phyloP scores from a whole-genome alignment of 495 filamentous ascomycete species.

The Neurospora sp. region DNA sequence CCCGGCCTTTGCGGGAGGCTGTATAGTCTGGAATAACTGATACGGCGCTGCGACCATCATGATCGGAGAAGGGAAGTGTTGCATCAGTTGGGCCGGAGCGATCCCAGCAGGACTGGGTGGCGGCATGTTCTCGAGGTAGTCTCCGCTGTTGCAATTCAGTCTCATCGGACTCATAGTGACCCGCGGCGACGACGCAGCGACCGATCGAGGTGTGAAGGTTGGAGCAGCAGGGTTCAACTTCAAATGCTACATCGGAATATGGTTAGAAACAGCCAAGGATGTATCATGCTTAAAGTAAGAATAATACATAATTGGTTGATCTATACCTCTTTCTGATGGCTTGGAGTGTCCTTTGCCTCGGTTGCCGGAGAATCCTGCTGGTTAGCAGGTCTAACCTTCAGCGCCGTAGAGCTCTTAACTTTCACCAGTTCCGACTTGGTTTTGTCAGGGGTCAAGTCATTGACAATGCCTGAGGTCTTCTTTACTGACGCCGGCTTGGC shows the following conservation, averaged over 20 bases:
- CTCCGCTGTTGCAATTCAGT: slow-evolving; percentile 2
- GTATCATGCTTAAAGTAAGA: slow-evolving; percentile 20
- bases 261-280: slow-evolving; percentile 33
- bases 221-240: slow-evolving; percentile 45
- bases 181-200: slow-evolving; percentile 1
- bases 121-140: background rate
- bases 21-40: slow-evolving; percentile 4
- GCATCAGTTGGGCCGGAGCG: background rate
- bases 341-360: slow-evolving; percentile 19
- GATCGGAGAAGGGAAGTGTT: slow-evolving; percentile 12
- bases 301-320: slow-evolving; percentile 29
- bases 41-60: slow-evolving; percentile 12
- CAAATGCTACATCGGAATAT: slow-evolving; percentile 31
- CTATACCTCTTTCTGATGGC: slow-evolving; percentile 40
- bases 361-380: slow-evolving; percentile 4
- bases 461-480: slow-evolving; percentile 25
- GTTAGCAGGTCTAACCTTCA: slow-evolving; percentile 2
- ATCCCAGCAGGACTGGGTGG: slow-evolving; percentile 2
- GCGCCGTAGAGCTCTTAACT: slow-evolving; percentile 14
- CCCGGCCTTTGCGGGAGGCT: background rate
- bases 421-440: slow-evolving; percentile 27
- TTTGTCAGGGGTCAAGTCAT: slow-evolving; percentile 27
- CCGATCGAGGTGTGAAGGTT: slow-evolving; percentile 41
- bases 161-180: slow-evolving; percentile 4
- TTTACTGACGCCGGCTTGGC: slow-evolving; percentile 12